These are phyloP conservation scores for Naematelia aurantialba DNA, from an alignment of 768 basidiomycete genomes.

Conservation along the genomic window DNA sequence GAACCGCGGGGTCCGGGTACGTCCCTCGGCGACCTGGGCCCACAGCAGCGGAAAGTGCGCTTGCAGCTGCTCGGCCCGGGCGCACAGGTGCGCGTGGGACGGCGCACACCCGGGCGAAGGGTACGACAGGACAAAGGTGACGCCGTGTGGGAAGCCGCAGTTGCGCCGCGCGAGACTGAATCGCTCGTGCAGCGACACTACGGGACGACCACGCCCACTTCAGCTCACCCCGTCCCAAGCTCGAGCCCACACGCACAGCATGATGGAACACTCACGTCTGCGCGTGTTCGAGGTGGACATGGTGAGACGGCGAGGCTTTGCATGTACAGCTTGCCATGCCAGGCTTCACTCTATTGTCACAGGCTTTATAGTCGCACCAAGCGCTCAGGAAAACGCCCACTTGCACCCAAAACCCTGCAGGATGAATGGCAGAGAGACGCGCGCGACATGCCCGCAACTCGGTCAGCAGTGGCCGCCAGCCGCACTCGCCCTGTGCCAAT, in stretches of 20 bases:
- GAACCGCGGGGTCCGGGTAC: slow-evolving; percentile 14
- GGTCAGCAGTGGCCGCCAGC: too few species aligned
- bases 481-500: too few species aligned
- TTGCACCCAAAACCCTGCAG: too few species aligned
- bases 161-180: not conserved
- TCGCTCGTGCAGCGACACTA: not conserved
- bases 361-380: too few species aligned
- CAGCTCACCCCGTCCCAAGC: too few species aligned
- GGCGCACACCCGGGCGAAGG: not conserved
- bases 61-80: slow-evolving; percentile 13
- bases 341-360: too few species aligned
- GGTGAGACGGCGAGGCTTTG: too few species aligned
- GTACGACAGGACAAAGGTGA: not conserved
- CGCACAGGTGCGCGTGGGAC: not conserved
- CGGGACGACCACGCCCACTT: too few species aligned
- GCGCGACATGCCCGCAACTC: too few species aligned
- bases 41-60: slow-evolving; percentile 16
- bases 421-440: too few species aligned
- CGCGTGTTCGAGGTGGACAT: not conserved
- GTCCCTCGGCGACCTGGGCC: slow-evolving; percentile 2
- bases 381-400: too few species aligned
- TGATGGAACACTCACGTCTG: not conserved
- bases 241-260: not conserved
- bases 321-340: too few species aligned
- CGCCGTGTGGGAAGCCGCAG: not conserved